Percentiles rank a stretch among this genome's conserved stretches.
These are phyloP conservation scores for apple (Malus domestica) DNA, from an alignment of 306 rosid genomes.

Conservation along the genomic window ASM211411v1 NC_041793.1:42282001-42282500, in stretches of 20 bases:
- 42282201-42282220: slow-evolving; percentile 34
- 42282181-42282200: slow-evolving; percentile 33
- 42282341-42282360: slow-evolving; percentile 93
- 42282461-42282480: slow-evolving; percentile 75
- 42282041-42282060: neutral
- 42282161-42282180: slow-evolving; percentile 50
- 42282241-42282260: slow-evolving; percentile 59
- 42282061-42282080: neutral
- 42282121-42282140: slow-evolving; percentile 70
- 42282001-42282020: slow-evolving; percentile 34
- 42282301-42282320: slow-evolving; percentile 82
- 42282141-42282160: slow-evolving; percentile 69
- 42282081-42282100: neutral
- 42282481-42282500: slow-evolving; percentile 88
- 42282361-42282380: slow-evolving; percentile 92
- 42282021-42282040: neutral
- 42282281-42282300: slow-evolving; percentile 86
- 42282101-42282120: neutral
- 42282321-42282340: slow-evolving; percentile 64
- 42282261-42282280: slow-evolving; percentile 90
- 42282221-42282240: slow-evolving; percentile 47
- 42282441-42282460: slow-evolving; percentile 78
- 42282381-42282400: slow-evolving; percentile 73
- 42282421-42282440: slow-evolving; percentile 91
- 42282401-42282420: slow-evolving; percentile 84